These are phyloP conservation scores for Akanthomyces muscarius DNA, from an alignment of 2,329 filamentous ascomycete genomes.

Conservation along the genomic window DNA sequence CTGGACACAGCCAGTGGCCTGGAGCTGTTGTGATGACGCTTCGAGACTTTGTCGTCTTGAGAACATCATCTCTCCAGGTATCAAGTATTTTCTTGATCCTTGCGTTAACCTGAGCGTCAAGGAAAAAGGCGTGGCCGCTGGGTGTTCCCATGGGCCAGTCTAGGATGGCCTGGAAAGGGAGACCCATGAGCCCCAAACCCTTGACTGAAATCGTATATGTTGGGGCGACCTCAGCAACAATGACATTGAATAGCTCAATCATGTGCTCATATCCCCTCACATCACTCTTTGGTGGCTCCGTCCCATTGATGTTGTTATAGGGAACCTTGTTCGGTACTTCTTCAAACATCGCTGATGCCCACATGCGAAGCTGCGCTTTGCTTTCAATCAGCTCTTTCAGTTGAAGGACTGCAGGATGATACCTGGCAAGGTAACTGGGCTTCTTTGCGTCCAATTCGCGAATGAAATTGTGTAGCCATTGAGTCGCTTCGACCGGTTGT, in stretches of 20 bases:
- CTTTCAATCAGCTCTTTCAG: constrained; percentile 20
- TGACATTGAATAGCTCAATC: constrained; percentile 21
- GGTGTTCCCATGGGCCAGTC: constrained; percentile 57
- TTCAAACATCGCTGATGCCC: constrained; percentile 22
- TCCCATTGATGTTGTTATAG: constrained; percentile 19
- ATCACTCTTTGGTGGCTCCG: constrained; percentile 16
- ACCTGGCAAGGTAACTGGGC: rapidly evolving
- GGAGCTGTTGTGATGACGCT: constrained; percentile 16
- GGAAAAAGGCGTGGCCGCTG: constrained; percentile 51
- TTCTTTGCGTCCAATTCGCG: not conserved
- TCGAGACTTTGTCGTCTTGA: constrained; percentile 26
- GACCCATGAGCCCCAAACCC: constrained; percentile 43
- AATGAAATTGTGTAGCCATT: not conserved
- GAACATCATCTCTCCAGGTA: constrained; percentile 32
- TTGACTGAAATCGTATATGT: constrained; percentile 19
- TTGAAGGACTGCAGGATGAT: not conserved
- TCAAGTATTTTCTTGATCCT: constrained; percentile 49
- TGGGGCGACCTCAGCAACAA: constrained; percentile 21
- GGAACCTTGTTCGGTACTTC: constrained; percentile 24
- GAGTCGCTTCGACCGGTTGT: not conserved
- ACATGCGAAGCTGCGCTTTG: constrained; percentile 23
- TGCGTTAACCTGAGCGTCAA: constrained; percentile 48
- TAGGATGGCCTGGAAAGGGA: constrained; percentile 54
- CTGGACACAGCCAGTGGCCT: constrained; percentile 22
- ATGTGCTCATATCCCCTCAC: constrained; percentile 22